Conservation (phyloP, 2,329 filamentous ascomycete species). For the Pseudogymnoascus sp. region DNA sequence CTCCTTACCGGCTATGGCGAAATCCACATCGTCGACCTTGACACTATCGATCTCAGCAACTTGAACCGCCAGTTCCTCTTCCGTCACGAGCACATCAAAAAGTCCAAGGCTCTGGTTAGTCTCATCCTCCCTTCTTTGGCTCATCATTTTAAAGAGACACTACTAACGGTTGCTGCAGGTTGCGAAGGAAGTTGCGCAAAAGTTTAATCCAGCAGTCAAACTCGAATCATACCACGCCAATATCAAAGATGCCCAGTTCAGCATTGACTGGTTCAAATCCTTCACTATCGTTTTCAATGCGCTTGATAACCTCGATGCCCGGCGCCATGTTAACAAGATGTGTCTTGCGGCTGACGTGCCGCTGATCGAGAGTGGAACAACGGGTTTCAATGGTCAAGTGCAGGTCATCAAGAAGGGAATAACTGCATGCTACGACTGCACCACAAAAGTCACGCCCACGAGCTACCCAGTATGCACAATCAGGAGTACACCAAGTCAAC, state of each 20-base stretch:
- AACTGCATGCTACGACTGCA: slow-evolving; percentile 96
- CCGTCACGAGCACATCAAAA: slow-evolving; percentile 94
- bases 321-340: slow-evolving; percentile 95
- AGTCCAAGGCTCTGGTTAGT: slow-evolving; percentile 81
- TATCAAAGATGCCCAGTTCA: slow-evolving; percentile 84
- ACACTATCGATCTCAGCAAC: slow-evolving; percentile 97
- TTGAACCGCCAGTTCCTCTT: slow-evolving; percentile 97
- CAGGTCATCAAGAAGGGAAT: slow-evolving; percentile 89
- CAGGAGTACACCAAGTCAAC: slow-evolving; percentile 87
- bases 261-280: slow-evolving; percentile 74
- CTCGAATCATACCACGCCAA: slow-evolving; percentile 88
- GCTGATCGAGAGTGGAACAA: slow-evolving; percentile 92
- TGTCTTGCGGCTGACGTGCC: slow-evolving; percentile 85
- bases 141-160: slow-evolving; percentile 16
- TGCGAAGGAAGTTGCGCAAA: slow-evolving; percentile 81
- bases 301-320: slow-evolving; percentile 87
- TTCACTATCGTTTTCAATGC: slow-evolving; percentile 94
- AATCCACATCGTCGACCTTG: slow-evolving; percentile 90
- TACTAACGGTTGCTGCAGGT: slow-evolving; percentile 45
- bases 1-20: slow-evolving; percentile 87
- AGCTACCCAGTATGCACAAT: slow-evolving; percentile 96
- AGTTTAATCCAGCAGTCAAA: slow-evolving; percentile 81
- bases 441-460: slow-evolving; percentile 80
- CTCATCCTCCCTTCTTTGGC: not conserved
- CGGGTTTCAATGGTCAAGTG: slow-evolving; percentile 94